Base-by-base conservation (phyloP, 805 yeast genomes). In the Kuraishia floccosa region DNA sequence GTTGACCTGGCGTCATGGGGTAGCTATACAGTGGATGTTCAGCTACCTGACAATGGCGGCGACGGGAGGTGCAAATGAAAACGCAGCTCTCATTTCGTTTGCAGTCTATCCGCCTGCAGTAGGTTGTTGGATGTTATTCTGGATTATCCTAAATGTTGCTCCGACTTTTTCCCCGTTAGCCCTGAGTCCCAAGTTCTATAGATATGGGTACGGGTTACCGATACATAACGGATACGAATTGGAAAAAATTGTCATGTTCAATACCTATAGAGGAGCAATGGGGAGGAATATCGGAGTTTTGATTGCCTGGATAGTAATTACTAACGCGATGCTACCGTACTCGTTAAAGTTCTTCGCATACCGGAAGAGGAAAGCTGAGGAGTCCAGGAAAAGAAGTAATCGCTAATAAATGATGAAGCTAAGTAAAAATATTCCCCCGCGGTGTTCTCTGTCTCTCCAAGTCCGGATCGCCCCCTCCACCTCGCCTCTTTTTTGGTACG, bases 171-270 rank as follows among this genome's bases (percentile, higher is more conserved):
- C 69, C 24, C 76, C 85, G 5, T 41, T 75, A 42, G 75, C 63
- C 2, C 51, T 78, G 31, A 52, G 60, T 13, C 71, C 73, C 5
- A 38, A 47, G 12, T 71, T 77, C 39, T 78, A 64, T 49, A 53
- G 75, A 28, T 75, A 68, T 47, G 83, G 84, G n/a, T 76, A 73
- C 42, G 76, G 68, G 16, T 58, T 72, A 56, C 87, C 87, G 1
- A 60, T 76, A 26, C 71, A 72, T 42, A 72, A 75, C 37, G 71
- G 78, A 0, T 61, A 61, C 30, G 80, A 72, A 36, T 60, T 71
- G 20, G 63, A 62, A 36, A 68, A 68, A 43, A 78, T 75, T 2
- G 56, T 77, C 2, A 60, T 78, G 34, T 65, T 74, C 42, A 52
- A 72, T 42, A 52, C 76, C 3, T 65, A 66, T 46, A 75, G 68